These are phyloP conservation scores for Petunia axillaris DNA, from an alignment of 257 asterid genomes.

Conservation along the genomic window DNA sequence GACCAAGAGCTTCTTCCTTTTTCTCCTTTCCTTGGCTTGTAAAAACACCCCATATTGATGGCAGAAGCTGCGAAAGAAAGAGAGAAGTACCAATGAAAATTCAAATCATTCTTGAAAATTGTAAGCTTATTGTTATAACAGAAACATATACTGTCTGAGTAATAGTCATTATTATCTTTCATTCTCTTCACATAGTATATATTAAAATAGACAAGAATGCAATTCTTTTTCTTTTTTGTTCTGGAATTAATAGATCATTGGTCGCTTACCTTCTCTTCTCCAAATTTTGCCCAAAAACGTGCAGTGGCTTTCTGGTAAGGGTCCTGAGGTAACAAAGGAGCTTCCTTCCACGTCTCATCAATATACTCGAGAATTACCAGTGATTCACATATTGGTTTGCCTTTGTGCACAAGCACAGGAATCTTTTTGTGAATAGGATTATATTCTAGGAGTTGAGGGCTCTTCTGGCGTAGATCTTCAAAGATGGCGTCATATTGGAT, in stretches of 20 bases:
- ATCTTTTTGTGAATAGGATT: conserved; percentile 64
- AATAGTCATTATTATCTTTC: background rate
- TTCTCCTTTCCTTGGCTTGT: conserved; percentile 41
- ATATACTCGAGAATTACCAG: conserved; percentile 74
- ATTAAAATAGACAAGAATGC: background rate
- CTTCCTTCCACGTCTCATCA: conserved; percentile 67
- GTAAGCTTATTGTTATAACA: background rate
- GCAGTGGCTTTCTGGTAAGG: conserved; percentile 65
- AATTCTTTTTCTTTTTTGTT: background rate
- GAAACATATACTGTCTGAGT: background rate
- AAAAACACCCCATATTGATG: conserved; percentile 45
- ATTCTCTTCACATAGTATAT: background rate
- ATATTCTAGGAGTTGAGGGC: conserved; percentile 52
- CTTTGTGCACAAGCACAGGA: conserved; percentile 76
- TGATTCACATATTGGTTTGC: conserved; percentile 68
- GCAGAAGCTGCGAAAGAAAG: conserved; percentile 44
- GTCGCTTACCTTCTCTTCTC: conserved; percentile 60
- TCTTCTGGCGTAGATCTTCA: conserved; percentile 63
- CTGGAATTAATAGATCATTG: background rate
- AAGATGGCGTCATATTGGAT: conserved; percentile 48
- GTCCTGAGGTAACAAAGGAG: conserved; percentile 64
- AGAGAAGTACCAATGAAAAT: background rate
- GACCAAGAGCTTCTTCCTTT: conserved; percentile 44
- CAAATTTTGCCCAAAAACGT: conserved; percentile 76
- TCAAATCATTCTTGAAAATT: background rate